Conservation (phyloP, 768 basidiomycete species). For the Gyrodon lividus region DNA sequence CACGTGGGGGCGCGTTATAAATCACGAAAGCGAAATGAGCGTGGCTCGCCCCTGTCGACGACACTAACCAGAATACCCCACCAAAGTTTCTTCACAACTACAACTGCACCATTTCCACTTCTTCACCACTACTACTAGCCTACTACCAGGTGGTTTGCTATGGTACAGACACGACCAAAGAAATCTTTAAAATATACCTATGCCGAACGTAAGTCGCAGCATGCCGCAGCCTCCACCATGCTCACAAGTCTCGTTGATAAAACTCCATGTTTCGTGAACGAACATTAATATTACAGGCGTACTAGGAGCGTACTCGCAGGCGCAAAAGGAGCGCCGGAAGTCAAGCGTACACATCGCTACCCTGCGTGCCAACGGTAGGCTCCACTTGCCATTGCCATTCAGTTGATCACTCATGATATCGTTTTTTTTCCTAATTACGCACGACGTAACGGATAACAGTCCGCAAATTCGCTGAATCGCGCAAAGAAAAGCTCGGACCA, state of each 20-base stretch:
- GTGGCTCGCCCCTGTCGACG: slow-evolving; percentile 9
- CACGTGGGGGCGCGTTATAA: slow-evolving; percentile 10
- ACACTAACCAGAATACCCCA: slow-evolving; percentile 1
- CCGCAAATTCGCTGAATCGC: slow-evolving; percentile 43
- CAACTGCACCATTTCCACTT: neutral
- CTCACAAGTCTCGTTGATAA: slow-evolving; percentile 1
- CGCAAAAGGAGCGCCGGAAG: slow-evolving; percentile 45
- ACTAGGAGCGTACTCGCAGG: slow-evolving; percentile 42
- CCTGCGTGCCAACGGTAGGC: slow-evolving; percentile 45
- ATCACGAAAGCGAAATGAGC: slow-evolving; percentile 3
- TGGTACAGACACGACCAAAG: slow-evolving; percentile 32
- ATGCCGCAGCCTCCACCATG: neutral
- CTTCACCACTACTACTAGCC: neutral
- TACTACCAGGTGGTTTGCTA: slow-evolving; percentile 1
- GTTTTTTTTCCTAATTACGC: neutral
- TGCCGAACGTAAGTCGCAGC: slow-evolving; percentile 39
- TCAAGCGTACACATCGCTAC: slow-evolving; percentile 46
- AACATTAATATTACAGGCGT: slow-evolving; percentile 39
- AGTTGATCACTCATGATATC: neutral
- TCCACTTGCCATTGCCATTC: neutral
- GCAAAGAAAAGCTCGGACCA: slow-evolving; percentile 46
- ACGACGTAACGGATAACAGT: slow-evolving; percentile 30
- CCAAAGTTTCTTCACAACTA: neutral
- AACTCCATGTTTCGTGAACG: neutral
- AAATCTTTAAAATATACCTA: slow-evolving; percentile 37